Percentiles rank a stretch among this genome's conserved stretches.
Evolutionary conservation across 2,329 filamentous ascomycete genomes (phyloP).

Genomic region (Alternaria atra): DNA sequence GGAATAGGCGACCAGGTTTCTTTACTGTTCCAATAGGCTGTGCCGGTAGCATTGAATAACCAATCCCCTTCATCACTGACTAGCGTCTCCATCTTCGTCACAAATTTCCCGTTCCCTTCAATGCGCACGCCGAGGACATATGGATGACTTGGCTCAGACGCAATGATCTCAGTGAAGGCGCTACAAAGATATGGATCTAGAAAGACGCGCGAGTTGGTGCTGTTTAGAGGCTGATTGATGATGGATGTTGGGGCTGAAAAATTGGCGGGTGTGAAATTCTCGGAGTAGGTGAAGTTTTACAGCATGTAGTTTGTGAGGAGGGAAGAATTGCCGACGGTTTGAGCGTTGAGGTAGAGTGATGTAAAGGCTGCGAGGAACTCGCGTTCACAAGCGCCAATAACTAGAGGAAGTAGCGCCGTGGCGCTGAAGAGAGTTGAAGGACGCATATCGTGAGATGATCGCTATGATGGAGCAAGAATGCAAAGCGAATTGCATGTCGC

Average conservation of each 20-base stretch:
- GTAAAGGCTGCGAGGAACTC: conserved; percentile 26
- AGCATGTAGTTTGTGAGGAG: conserved; percentile 17
- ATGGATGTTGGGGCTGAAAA: conserved; percentile 27
- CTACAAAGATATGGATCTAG: conserved; percentile 30
- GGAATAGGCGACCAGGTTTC: conserved; percentile 33
- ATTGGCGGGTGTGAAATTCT: conserved; percentile 27
- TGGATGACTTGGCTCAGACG: conserved; percentile 22
- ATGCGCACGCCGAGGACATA: conserved; percentile 35
- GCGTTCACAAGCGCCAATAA: conserved; percentile 2
- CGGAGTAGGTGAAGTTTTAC: conserved; percentile 30
- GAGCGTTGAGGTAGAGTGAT: conserved; percentile 25
- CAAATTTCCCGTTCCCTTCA: conserved; percentile 20
- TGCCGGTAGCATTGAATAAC: conserved; percentile 33
- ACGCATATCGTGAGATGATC: neutral
- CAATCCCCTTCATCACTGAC: conserved; percentile 35
- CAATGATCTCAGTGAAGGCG: conserved; percentile 34
- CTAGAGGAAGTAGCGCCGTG: neutral
- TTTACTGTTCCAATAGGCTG: conserved; percentile 18
- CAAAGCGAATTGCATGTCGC: accelerated
- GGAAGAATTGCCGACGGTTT: conserved; percentile 23
- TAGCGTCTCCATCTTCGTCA: conserved; percentile 32
- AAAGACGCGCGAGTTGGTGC: conserved; percentile 27
- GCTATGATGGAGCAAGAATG: neutral
- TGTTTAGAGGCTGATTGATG: conserved; percentile 26
- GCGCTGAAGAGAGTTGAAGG: neutral